phyloP scores from a whole-genome alignment of 1,139 yeast genomes.

The Saccharomyces hybrid region DNA sequence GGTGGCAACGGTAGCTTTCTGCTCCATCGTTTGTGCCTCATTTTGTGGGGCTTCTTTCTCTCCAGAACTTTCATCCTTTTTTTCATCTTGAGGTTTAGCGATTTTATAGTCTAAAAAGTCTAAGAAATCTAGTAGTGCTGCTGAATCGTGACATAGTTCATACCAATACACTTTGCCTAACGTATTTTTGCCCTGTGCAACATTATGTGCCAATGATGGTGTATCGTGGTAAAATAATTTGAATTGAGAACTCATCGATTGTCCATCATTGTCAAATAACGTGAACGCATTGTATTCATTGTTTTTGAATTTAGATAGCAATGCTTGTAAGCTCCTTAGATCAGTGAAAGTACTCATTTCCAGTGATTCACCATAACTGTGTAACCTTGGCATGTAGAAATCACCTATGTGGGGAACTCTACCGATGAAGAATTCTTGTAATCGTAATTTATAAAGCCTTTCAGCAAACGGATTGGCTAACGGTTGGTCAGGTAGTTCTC shows the following conservation, averaged over 20 bases:
- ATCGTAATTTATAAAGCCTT: slow-evolving; percentile 28
- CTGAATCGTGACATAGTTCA: slow-evolving; percentile 29
- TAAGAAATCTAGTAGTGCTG: slow-evolving; percentile 23
- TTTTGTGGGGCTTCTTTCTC: neutral
- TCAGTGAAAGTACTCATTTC: slow-evolving; percentile 23
- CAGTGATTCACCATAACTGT: slow-evolving; percentile 23
- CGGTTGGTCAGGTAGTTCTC: slow-evolving; percentile 27
- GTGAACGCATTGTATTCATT: slow-evolving; percentile 22
- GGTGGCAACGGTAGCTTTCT: neutral
- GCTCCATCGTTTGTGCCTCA: neutral
- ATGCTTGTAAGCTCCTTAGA: slow-evolving; percentile 16
- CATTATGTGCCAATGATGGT: slow-evolving; percentile 24
- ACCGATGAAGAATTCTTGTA: slow-evolving; percentile 29
- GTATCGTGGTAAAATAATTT: slow-evolving; percentile 29
- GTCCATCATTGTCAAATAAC: slow-evolving; percentile 28
- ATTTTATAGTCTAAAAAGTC: slow-evolving; percentile 26
- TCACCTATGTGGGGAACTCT: slow-evolving; percentile 32
- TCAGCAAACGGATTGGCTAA: slow-evolving; percentile 26
- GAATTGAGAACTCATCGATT: slow-evolving; percentile 26
- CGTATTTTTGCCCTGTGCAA: slow-evolving; percentile 12
- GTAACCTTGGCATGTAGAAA: slow-evolving; percentile 29
- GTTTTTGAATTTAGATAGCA: slow-evolving; percentile 19
- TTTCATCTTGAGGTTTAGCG: slow-evolving; percentile 8
- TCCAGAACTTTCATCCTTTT: slow-evolving; percentile 6
- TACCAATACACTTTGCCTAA: slow-evolving; percentile 26